These are phyloP conservation scores for Bruguiera sexangula DNA, from an alignment of 345 rosid species.

Conservation along the genomic window DNA sequence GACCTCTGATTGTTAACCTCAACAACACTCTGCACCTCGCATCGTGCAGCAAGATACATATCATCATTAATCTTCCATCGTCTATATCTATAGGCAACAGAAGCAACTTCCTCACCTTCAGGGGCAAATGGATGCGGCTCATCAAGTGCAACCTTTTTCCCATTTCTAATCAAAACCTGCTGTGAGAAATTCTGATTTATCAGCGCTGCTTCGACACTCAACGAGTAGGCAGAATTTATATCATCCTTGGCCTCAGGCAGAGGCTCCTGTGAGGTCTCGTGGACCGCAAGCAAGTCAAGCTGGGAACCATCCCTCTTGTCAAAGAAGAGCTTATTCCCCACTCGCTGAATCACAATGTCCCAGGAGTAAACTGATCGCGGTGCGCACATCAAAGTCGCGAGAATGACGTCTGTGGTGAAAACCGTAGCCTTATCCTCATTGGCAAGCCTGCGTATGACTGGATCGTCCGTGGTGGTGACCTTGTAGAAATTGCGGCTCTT, in stretches of 20 bases:
- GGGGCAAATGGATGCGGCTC: constrained; percentile 86
- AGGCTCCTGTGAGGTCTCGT: constrained; percentile 92
- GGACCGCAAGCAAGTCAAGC: constrained; percentile 85
- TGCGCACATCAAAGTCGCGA: constrained; percentile 86
- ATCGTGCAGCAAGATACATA: constrained; percentile 75
- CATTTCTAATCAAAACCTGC: constrained; percentile 84
- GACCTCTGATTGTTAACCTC: constrained; percentile 80
- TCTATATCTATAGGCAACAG: constrained; percentile 88
- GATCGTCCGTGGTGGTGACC: constrained; percentile 93
- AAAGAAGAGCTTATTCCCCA: constrained; percentile 89
- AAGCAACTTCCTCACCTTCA: constrained; percentile 96
- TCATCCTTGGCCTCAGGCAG: constrained; percentile 86
- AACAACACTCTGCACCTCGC: constrained; percentile 89
- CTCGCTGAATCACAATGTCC: constrained; percentile 89
- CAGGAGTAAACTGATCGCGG: constrained; percentile 95
- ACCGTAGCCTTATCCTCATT: constrained; percentile 93
- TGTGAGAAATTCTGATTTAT: constrained; percentile 86
- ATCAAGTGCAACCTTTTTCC: constrained; percentile 74
- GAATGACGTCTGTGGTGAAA: constrained; percentile 79
- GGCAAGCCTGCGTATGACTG: constrained; percentile 77
- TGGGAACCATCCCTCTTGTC: constrained; percentile 95
- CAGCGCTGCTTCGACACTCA: constrained; percentile 90
- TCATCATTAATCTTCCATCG: constrained; percentile 91
- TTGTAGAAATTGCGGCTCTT: constrained; percentile 88
- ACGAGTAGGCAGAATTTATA: constrained; percentile 72